These are phyloP conservation scores for Fraxinus quadrangulata DNA, from an alignment of 257 asterid species.

Conservation along the genomic window DNA sequence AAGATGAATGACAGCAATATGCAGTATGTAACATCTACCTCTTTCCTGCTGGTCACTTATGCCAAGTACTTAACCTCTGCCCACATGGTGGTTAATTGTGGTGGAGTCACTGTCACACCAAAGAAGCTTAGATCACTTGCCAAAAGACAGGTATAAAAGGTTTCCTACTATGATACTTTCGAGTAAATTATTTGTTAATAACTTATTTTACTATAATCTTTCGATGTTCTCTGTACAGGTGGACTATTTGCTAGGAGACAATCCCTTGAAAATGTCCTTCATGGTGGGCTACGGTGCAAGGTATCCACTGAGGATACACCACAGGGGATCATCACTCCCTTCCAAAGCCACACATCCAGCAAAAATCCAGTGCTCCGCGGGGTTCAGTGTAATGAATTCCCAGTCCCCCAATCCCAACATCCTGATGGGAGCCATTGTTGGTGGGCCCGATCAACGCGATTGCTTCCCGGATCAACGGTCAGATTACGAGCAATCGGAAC, in stretches of 20 bases:
- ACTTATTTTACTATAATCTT: too few species aligned
- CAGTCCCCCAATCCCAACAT: constrained; percentile 78
- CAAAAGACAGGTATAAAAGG: constrained; percentile 78
- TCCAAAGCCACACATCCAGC: constrained; percentile 60
- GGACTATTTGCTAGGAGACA: constrained; percentile 88
- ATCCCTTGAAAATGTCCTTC: constrained; percentile 82
- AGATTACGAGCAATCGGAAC: constrained; percentile 94
- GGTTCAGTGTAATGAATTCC: constrained; percentile 63
- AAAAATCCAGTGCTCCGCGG: constrained; percentile 73
- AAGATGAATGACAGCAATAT: constrained; percentile 88
- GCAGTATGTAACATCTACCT: constrained; percentile 92
- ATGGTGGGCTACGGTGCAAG: constrained; percentile 94
- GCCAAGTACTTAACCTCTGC: constrained; percentile 88
- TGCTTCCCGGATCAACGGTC: constrained; percentile 81
- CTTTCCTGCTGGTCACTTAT: constrained; percentile 76
- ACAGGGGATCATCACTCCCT: constrained; percentile 94
- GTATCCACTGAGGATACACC: constrained; percentile 87
- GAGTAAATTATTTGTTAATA: too few species aligned
- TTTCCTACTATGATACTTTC: too few species aligned
- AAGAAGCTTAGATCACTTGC: constrained; percentile 72
- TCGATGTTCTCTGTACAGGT: too few species aligned
- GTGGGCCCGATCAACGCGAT: constrained; percentile 88
- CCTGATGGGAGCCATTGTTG: constrained; percentile 75
- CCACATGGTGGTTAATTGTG: constrained; percentile 67
- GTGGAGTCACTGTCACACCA: constrained; percentile 68